These are phyloP conservation scores for Clarireedia paspali DNA, from an alignment of 2,329 filamentous ascomycete species.

Conservation along the genomic window DNA sequence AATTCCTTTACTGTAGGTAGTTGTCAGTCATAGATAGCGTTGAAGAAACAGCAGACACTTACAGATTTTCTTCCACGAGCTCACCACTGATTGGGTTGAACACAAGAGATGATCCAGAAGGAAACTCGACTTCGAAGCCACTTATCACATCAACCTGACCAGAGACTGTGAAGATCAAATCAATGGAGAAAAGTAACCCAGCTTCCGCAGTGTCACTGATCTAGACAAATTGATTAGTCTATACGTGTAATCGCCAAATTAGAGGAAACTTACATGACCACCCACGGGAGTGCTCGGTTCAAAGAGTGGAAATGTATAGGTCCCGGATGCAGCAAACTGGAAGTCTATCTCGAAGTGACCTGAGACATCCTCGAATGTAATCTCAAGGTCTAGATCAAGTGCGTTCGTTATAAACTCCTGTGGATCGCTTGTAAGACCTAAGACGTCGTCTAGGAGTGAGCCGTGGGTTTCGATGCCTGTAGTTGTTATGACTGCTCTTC, in stretches of 20 bases:
- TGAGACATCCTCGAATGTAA: slow-evolving; percentile 9
- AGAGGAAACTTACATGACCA: neutral
- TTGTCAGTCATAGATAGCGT: neutral
- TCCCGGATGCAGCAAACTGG: slow-evolving; percentile 6
- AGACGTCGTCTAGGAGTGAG: neutral
- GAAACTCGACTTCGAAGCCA: slow-evolving; percentile 12
- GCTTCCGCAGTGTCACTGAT: neutral
- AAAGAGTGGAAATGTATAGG: slow-evolving; percentile 11
- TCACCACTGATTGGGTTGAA: slow-evolving; percentile 11
- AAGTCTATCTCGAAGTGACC: slow-evolving; percentile 15
- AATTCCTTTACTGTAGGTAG: neutral
- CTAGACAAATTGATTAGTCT: neutral
- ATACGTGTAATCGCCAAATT: neutral
- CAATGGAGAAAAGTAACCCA: slow-evolving; percentile 10
- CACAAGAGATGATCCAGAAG: slow-evolving; percentile 5
- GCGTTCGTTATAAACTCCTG: slow-evolving; percentile 7
- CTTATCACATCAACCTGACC: slow-evolving; percentile 11
- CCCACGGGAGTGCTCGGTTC: slow-evolving; percentile 6
- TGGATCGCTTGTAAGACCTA: neutral
- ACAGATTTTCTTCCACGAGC: slow-evolving; percentile 11
- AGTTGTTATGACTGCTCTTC: neutral
- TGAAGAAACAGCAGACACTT: neutral
- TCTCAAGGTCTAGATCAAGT: slow-evolving; percentile 7
- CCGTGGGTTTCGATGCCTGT: neutral
- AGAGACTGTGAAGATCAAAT: slow-evolving; percentile 4